Percentiles rank a stretch among this genome's conserved stretches.
phyloP scores from a whole-genome alignment of 2,329 filamentous ascomycete genomes.

The Juglanconis oblonga region DNA sequence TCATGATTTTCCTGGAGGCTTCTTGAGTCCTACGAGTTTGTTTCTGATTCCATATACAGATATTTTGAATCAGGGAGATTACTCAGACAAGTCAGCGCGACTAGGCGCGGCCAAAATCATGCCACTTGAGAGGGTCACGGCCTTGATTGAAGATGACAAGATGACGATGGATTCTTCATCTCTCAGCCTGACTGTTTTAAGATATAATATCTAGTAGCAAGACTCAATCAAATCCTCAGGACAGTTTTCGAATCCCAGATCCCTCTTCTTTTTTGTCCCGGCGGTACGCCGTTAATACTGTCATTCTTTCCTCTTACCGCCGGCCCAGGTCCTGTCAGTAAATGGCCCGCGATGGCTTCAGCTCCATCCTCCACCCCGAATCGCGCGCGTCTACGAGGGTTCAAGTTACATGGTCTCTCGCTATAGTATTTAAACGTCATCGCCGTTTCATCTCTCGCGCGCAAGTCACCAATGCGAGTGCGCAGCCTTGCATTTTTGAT shows the following conservation, averaged over 20 bases:
- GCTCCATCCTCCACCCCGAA: background rate
- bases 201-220: background rate
- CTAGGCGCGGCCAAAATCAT: too few species aligned
- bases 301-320: conserved; percentile 7
- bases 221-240: background rate
- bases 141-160: too few species aligned
- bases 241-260: background rate
- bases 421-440: background rate
- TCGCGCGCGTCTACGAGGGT: conserved; percentile 15
- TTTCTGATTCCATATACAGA: too few species aligned
- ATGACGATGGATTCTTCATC: too few species aligned
- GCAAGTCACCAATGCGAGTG: conserved; percentile 4
- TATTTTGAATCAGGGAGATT: too few species aligned
- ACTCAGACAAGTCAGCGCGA: too few species aligned
- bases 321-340: background rate
- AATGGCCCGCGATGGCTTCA: conserved; percentile 17
- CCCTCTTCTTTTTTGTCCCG: background rate
- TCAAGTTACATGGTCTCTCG: background rate
- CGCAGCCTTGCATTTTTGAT: background rate
- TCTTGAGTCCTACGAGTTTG: too few species aligned
- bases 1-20: too few species aligned
- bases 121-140: too few species aligned
- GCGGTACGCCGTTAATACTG: conserved; percentile 10
- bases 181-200: too few species aligned
- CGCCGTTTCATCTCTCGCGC: background rate